Conservation (phyloP, 2,329 filamentous ascomycete species). For the Verticillium klebahnii region DNA sequence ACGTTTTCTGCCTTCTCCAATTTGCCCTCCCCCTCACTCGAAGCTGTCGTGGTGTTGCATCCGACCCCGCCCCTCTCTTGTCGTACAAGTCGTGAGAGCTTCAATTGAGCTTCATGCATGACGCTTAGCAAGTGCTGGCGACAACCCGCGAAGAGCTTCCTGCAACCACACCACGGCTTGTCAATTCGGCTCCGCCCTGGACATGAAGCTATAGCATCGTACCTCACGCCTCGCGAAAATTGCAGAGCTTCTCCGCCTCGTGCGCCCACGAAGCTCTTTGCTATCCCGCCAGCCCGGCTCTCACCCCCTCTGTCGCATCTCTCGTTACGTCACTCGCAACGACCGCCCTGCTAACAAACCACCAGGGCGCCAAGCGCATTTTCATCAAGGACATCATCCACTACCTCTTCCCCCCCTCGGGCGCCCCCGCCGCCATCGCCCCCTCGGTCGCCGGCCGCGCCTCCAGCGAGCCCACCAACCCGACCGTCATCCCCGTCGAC, state of each 20-base stretch:
- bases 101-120: conserved; percentile 1
- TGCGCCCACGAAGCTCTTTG: conserved; percentile 1
- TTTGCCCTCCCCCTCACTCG: conserved; percentile 9
- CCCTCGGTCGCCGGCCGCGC: conserved; percentile 66
- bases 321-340: background rate
- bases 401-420: conserved; percentile 77
- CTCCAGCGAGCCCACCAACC: conserved; percentile 65
- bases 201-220: background rate
- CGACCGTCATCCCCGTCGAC: conserved; percentile 74
- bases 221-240: background rate
- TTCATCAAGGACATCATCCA: conserved; percentile 99
- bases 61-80: background rate
- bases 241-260: background rate
- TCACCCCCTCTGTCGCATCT: background rate
- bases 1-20: conserved; percentile 25
- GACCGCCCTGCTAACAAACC: background rate
- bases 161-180: background rate
- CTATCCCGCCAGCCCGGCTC: background rate
- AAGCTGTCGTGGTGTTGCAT: conserved; percentile 3
- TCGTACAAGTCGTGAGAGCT: background rate
- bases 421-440: conserved; percentile 64
- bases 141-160: conserved; percentile 4
- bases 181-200: background rate
- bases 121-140: background rate
- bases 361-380: conserved; percentile 71